Evolutionary conservation across 139 green algal species (phyloP), one percentile per base, ranked within the genome.

Genomic region (Auxenochlorella pyrenoidosa): DNA sequence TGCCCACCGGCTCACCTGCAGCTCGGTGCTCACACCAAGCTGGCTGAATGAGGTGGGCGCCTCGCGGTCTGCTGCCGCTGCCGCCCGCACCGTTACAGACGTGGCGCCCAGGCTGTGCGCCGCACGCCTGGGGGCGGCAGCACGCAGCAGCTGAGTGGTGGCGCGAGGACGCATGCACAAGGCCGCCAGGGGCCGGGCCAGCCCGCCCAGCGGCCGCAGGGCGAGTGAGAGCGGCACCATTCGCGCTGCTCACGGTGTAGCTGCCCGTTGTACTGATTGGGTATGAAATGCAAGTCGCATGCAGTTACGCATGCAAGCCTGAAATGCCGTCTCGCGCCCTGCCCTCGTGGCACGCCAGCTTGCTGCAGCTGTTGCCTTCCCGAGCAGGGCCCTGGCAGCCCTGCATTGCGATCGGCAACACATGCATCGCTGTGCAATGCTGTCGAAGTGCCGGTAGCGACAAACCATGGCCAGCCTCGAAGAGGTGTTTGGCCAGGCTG

Each of bases 1-100:
- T 12, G 12, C 47, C 47, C 47, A 58, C 47, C 16, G 5, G 32
- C 72, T 5, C 26, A 85, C 79, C 79, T 81, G 83, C 34, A 87
- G 70, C 12, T 91, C 79, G 3, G 58, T 26, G 4, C 43, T 84
- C 8, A 97, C 75, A 0, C 90, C 89, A 41, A 97, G 84, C 21
- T 94, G 60, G 19, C 81, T 66, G 82, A 96, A 96, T 47, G 54
- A 72, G 41, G 82, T 65, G 8, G 59, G 54, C 21, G 72, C 21
- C 72, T 26, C 40, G 70, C 54, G 51, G 30, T 58, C 76, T 80
- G 84, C 41, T 6, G 85, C 78, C 19, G 72, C 88, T 8, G 68
- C 79, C 21, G 51, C 73, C 41, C 68, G 88, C 18, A 82, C 44
- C 5, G 41, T 66, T 15, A 86, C 83, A 21, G 54, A 75, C 41